phyloP scores from a whole-genome alignment of 768 basidiomycete genomes.

The Phylloporus rhodoxanthus region DNA sequence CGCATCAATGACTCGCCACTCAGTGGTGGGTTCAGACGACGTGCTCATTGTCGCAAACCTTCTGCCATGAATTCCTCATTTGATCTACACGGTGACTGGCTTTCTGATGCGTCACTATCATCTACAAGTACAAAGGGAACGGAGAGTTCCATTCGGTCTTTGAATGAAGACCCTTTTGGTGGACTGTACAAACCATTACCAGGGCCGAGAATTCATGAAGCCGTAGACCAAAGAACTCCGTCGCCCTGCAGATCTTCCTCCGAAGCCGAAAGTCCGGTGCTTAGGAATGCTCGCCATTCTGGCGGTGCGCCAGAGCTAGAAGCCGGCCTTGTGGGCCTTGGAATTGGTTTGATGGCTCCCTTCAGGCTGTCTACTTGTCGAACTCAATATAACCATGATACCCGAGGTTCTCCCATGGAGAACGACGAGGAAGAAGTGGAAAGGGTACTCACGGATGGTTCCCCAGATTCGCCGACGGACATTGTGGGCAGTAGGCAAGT shows the following conservation, averaged over 20 bases:
- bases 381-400: conserved; percentile 15
- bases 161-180: conserved; percentile 42
- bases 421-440: conserved; percentile 34
- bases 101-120: conserved; percentile 28
- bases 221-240: conserved; percentile 10
- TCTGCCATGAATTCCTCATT: conserved; percentile 24
- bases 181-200: conserved; percentile 37
- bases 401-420: conserved; percentile 13
- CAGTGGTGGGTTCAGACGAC: conserved; percentile 27
- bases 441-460: conserved; percentile 21
- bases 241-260: conserved; percentile 22
- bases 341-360: conserved; percentile 45
- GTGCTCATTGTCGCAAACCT: conserved; percentile 24
- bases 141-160: conserved; percentile 25
- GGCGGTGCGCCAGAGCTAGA: conserved; percentile 27
- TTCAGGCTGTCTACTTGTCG: conserved; percentile 44
- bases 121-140: conserved; percentile 18
- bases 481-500: conserved; percentile 14
- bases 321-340: conserved; percentile 34
- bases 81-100: conserved; percentile 25
- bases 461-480: conserved; percentile 20
- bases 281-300: conserved; percentile 25
- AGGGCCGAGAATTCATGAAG: conserved; percentile 8
- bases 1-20: conserved; percentile 47
- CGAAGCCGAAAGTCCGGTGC: conserved; percentile 49